Percentiles rank a stretch among this genome's conserved stretches.
phyloP scores from a whole-genome alignment of 768 basidiomycete species.

The Hirschioporus abietinus region DNA sequence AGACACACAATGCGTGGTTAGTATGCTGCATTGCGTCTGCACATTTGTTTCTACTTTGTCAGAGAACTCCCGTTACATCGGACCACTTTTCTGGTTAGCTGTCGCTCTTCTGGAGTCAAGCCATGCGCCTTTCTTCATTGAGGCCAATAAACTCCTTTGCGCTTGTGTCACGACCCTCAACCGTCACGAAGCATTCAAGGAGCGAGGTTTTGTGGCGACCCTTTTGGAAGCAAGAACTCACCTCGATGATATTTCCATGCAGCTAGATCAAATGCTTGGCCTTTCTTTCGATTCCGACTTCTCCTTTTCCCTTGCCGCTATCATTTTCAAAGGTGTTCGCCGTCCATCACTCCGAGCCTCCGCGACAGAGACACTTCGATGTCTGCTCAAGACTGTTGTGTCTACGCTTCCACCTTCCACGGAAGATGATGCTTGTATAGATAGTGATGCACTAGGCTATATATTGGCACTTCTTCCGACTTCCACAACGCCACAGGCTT shows the following conservation, averaged over 20 bases:
- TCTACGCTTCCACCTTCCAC: slow-evolving; percentile 5
- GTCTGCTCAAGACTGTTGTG: slow-evolving; percentile 57
- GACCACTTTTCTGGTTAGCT: slow-evolving; percentile 81
- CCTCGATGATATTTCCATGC: slow-evolving; percentile 62
- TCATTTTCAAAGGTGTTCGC: slow-evolving; percentile 84
- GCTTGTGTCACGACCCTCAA: slow-evolving; percentile 63
- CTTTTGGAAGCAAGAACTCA: slow-evolving; percentile 59
- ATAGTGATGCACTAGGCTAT: slow-evolving; percentile 61
- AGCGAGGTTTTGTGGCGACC: slow-evolving; percentile 44
- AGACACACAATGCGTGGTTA: slow-evolving; percentile 68
- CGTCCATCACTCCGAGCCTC: slow-evolving; percentile 57
- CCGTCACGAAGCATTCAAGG: slow-evolving; percentile 50
- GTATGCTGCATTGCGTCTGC: slow-evolving; percentile 85
- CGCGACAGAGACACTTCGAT: slow-evolving; percentile 57
- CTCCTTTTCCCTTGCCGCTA: slow-evolving; percentile 75
- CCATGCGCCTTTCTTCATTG: slow-evolving; percentile 61
- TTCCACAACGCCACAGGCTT: slow-evolving; percentile 51
- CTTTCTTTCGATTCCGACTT: slow-evolving; percentile 76
- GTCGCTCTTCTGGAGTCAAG: slow-evolving; percentile 79
- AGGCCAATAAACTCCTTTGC: slow-evolving; percentile 64
- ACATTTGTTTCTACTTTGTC: slow-evolving; percentile 69
- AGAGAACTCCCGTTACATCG: slow-evolving; percentile 64
- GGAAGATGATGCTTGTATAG: slow-evolving; percentile 27
- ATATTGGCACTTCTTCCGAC: slow-evolving; percentile 74
- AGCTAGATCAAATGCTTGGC: slow-evolving; percentile 67